Conservation (phyloP, 1,139 yeast species). For the Ogataea hybrid region DNA sequence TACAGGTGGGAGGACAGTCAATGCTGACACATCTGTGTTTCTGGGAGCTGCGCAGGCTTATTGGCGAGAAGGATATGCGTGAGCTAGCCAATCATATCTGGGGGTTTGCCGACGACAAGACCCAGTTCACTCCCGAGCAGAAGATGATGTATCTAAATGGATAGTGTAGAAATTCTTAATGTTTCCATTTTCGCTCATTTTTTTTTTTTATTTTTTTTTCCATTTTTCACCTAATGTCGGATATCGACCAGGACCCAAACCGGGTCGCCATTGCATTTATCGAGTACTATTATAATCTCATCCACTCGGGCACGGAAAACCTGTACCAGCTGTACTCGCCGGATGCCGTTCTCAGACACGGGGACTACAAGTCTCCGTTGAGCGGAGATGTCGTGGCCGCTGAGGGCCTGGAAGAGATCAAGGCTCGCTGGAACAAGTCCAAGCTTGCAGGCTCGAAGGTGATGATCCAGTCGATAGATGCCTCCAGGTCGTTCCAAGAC, state of each 20-base stretch:
- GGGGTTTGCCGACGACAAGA: conserved; percentile 30
- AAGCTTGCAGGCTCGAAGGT: conserved; percentile 50
- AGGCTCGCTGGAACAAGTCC: conserved; percentile 37
- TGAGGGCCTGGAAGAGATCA: conserved; percentile 36
- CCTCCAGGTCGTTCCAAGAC: conserved; percentile 49
- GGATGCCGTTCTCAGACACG: conserved; percentile 46
- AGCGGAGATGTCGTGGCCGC: conserved; percentile 30
- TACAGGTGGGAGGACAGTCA: conserved; percentile 54
- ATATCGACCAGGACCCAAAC: conserved; percentile 31
- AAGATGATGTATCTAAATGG: conserved; percentile 7
- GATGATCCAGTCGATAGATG: conserved; percentile 60
- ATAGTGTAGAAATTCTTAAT: not conserved
- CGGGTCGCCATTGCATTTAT: conserved; percentile 47
- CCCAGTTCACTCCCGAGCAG: conserved; percentile 5
- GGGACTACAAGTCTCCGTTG: conserved; percentile 33
- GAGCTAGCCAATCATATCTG: conserved; percentile 33
- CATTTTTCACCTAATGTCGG: conserved; percentile 12
- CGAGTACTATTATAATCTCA: conserved; percentile 43
- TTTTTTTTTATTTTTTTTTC: not conserved
- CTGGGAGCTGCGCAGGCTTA: conserved; percentile 44
- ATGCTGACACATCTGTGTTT: conserved; percentile 48
- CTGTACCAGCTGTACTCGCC: conserved; percentile 41
- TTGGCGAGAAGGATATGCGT: conserved; percentile 23
- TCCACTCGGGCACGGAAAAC: conserved; percentile 41
- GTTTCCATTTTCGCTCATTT: not conserved